These are phyloP conservation scores for Orbilia ellipsospora DNA, from an alignment of 2,329 filamentous ascomycete genomes.

Conservation along the genomic window DNA sequence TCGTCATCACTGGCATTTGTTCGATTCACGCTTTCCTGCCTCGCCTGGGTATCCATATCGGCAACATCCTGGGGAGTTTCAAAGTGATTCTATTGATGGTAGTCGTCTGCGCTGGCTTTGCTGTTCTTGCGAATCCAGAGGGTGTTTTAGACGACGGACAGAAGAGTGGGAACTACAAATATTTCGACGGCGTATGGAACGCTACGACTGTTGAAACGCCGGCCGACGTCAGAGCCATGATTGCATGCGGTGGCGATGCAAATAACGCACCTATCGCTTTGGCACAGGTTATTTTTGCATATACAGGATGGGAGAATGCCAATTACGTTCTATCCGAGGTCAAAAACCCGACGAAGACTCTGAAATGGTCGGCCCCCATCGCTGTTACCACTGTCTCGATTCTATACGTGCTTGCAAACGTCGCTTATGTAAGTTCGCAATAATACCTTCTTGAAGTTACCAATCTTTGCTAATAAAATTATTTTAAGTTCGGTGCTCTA, in stretches of 20 bases:
- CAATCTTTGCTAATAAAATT: not conserved
- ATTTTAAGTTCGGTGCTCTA: constrained; percentile 68
- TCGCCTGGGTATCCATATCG: constrained; percentile 61
- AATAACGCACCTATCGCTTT: constrained; percentile 60
- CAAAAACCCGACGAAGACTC: constrained; percentile 68
- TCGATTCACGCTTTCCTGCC: constrained; percentile 61
- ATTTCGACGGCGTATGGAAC: constrained; percentile 51
- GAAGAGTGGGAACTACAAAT: constrained; percentile 38
- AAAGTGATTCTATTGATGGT: constrained; percentile 61
- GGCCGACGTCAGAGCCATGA: constrained; percentile 29
- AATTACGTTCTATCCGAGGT: constrained; percentile 73
- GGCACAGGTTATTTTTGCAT: constrained; percentile 71
- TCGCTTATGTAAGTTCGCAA: constrained; percentile 66
- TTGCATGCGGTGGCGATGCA: constrained; percentile 42
- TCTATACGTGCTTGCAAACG: constrained; percentile 73
- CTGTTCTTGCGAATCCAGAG: constrained; percentile 58
- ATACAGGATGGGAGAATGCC: constrained; percentile 73
- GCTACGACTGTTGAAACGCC: constrained; percentile 48
- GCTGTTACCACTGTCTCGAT: constrained; percentile 71
- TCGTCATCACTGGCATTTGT: constrained; percentile 58
- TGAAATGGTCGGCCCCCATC: constrained; percentile 69
- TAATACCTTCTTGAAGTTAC: not conserved
- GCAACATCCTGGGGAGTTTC: constrained; percentile 61
- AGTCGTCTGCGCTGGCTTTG: constrained; percentile 61
- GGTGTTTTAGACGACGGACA: constrained; percentile 29